These are phyloP conservation scores for Ascochyta lentis DNA, from an alignment of 2,329 filamentous ascomycete species.

Conservation along the genomic window DNA sequence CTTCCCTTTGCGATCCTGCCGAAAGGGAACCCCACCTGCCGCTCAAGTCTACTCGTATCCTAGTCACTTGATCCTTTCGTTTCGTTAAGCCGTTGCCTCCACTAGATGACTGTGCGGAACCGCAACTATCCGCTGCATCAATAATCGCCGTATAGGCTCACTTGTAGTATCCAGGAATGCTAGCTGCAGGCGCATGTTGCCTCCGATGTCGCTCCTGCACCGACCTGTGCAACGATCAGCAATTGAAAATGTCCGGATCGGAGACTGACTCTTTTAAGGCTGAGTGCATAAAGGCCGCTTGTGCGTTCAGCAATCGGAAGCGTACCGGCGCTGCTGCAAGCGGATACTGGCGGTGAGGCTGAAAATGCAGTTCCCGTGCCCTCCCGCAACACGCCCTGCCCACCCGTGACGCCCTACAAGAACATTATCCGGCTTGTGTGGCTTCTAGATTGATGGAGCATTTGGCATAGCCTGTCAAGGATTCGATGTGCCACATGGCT, in stretches of 20 bases:
- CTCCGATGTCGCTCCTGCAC: conserved; percentile 9
- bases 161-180: no score
- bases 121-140: conserved; percentile 17
- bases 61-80: conserved; percentile 31
- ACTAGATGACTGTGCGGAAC: conserved; percentile 23
- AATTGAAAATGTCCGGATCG: conserved; percentile 3
- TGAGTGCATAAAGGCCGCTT: conserved; percentile 19
- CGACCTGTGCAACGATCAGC: neutral
- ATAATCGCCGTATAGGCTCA: no score
- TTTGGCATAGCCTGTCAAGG: conserved; percentile 4
- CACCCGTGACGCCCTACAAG: conserved; percentile 3
- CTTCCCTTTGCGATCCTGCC: conserved; percentile 16
- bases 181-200: neutral
- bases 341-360: conserved; percentile 35
- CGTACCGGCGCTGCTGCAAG: conserved; percentile 7
- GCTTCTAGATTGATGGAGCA: neutral
- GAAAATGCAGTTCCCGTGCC: conserved; percentile 22
- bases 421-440: conserved; percentile 7
- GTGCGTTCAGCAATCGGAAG: conserved; percentile 21
- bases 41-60: conserved; percentile 11
- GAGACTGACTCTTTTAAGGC: conserved; percentile 17
- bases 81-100: conserved; percentile 18
- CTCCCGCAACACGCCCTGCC: conserved; percentile 1
- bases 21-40: conserved; percentile 26
- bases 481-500: neutral